Base-by-base conservation (phyloP, 2,329 filamentous ascomycete species). In the Periconia sp. region DNA sequence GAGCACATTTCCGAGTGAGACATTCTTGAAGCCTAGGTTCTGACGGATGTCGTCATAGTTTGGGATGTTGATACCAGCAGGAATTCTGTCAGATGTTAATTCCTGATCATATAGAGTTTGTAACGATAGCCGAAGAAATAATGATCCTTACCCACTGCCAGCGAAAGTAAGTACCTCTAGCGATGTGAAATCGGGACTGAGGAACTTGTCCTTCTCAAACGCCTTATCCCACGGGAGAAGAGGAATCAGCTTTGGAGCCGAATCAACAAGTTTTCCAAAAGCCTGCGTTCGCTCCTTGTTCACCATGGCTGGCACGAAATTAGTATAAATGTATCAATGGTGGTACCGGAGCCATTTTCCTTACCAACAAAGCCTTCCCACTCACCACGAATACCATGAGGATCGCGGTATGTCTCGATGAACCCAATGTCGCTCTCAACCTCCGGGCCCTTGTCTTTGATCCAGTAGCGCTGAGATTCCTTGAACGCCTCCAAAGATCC, bases 171-270 rank as follows among this genome's bases (percentile, higher is more conserved):
- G 73, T 3, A 96, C 91, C 69, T 99, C 94, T 2, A 97, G 79
- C 8, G 88, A 94, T 0, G 94, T 97, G 65, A 99, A 99, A 68
- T 99, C 94, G 0, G 94, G 94, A 38, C 89, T 92, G 24, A 95
- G 73, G 71, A 99, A 99, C 63, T 88, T 91, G 75, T 96, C 92
- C 72, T 97, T 97, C 68, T 99, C 94, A 55, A 97, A 99, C 0
- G 89, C 88, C 33, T 82, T 81, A 24, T 78, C 76, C 94, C 94
- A 99, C 0, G 94, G 94, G 11, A 99, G 76, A 50, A 95, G 84
- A 5, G 91, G 89, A 37, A 99, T 96, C 65, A 96, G 85, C 32
- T 78, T 77, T 9, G 91, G 87, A 0, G 94, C 92, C 18, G 85
- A 85, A 15, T 85, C 80, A 4, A 97, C 94, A 1, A 97, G 82